A percentile compares a stretch with the other conserved stretches of the same genome.
phyloP scores from a whole-genome alignment of 371 early-diverging fungal genomes.

The Nosema muscidifuracis region DNA sequence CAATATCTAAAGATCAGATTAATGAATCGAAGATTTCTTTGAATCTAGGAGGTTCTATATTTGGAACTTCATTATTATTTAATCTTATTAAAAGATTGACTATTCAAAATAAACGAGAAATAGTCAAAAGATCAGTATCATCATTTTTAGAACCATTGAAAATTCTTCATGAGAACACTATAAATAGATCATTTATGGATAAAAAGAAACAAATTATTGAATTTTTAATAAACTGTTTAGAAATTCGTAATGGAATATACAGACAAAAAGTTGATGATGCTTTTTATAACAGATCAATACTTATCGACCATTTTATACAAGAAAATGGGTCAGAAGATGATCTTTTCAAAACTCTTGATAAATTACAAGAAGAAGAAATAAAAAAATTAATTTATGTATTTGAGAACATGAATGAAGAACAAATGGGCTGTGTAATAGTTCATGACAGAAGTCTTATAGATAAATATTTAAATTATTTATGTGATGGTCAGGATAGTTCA shows the following conservation, averaged over 20 bases:
- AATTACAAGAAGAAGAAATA: slow-evolving; percentile 38
- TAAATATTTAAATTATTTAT: slow-evolving; percentile 3
- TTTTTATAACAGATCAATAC: slow-evolving; percentile 47
- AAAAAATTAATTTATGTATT: slow-evolving; percentile 22
- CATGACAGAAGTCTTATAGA: slow-evolving; percentile 14
- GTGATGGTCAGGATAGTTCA: slow-evolving; percentile 1
- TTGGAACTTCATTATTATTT: slow-evolving; percentile 42
- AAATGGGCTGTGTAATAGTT: neutral
- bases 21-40: slow-evolving; percentile 48
- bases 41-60: slow-evolving; percentile 57
- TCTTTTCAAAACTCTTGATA: slow-evolving; percentile 29
- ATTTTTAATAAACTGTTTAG: slow-evolving; percentile 43
- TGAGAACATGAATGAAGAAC: slow-evolving; percentile 26
- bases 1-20: slow-evolving; percentile 4
- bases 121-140: slow-evolving; percentile 33
- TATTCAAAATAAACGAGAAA: slow-evolving; percentile 27
- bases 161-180: slow-evolving; percentile 27
- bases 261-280: slow-evolving; percentile 46
- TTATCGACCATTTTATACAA: slow-evolving; percentile 27
- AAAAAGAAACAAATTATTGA: slow-evolving; percentile 49
- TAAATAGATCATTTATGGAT: slow-evolving; percentile 32
- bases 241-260: slow-evolving; percentile 16
- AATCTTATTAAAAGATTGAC: slow-evolving; percentile 16
- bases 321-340: slow-evolving; percentile 13
- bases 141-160: slow-evolving; percentile 43